Conservation (phyloP, 140 eudicot genomes). For the Senecio squalidus region DNA sequence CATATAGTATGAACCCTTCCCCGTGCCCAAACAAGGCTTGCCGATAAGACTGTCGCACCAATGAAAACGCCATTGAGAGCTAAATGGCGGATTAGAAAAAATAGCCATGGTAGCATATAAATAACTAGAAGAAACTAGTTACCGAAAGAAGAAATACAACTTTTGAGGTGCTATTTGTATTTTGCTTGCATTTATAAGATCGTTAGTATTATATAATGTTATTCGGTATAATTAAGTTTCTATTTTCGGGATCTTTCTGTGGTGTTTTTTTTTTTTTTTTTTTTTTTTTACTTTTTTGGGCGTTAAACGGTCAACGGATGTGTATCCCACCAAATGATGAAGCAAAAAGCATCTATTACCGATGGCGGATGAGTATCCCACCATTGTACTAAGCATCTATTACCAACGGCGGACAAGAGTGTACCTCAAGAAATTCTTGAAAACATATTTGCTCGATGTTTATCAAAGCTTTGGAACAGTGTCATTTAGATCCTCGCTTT, state of each 20-base stretch:
- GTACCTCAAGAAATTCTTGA: background rate
- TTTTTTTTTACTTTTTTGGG: background rate
- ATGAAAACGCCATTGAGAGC: no score
- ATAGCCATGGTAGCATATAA: background rate
- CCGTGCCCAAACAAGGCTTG: slow-evolving; percentile 69
- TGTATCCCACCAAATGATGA: background rate
- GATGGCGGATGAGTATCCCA: no score
- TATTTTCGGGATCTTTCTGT: background rate
- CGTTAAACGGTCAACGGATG: background rate
- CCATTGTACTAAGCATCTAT: no score
- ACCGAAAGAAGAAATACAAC: background rate
- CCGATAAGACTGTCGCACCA: slow-evolving; percentile 35
- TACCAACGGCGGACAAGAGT: background rate
- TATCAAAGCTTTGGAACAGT: background rate
- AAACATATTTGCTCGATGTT: background rate
- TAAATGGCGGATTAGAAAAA: no score
- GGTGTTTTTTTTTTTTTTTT: background rate
- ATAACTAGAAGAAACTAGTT: background rate
- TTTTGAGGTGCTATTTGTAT: background rate
- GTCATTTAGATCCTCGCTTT: background rate
- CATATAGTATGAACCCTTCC: slow-evolving; percentile 68
- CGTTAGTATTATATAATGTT: background rate
- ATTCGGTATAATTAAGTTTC: background rate
- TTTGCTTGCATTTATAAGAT: background rate
- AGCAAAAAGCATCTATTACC: background rate